Evolutionary conservation across 1,284 basidiomycete genomes (phyloP).

Genomic region (Apiotrichum mycotoxinovorans): DNA sequence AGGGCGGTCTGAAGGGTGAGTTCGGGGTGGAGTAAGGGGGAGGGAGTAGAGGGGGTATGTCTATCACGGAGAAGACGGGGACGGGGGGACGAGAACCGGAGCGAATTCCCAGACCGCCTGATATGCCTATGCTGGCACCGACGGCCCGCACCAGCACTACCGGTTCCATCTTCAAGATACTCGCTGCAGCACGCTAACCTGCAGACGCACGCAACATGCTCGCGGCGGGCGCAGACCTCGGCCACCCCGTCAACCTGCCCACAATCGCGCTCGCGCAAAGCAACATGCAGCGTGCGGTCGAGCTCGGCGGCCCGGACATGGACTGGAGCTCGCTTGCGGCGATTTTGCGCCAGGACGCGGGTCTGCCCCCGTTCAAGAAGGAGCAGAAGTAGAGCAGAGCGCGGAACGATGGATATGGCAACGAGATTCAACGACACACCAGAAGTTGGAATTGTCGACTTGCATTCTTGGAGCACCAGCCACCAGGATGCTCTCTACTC

Average conservation of each 20-base stretch:
- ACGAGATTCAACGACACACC: too few species aligned
- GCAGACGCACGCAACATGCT: constrained; percentile 22
- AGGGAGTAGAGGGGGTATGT: too few species aligned
- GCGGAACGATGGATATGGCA: background rate
- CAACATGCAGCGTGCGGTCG: constrained; percentile 28
- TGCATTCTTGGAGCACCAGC: too few species aligned
- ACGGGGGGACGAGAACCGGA: too few species aligned
- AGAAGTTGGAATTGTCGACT: too few species aligned
- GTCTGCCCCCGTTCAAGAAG: constrained; percentile 22
- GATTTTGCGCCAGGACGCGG: constrained; percentile 24
- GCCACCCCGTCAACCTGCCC: constrained; percentile 26
- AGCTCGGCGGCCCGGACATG: constrained; percentile 24
- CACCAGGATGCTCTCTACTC: too few species aligned
- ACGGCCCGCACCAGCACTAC: too few species aligned
- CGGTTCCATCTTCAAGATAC: too few species aligned
- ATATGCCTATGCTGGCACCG: too few species aligned
- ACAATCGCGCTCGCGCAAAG: constrained; percentile 27
- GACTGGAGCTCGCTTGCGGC: constrained; percentile 30
- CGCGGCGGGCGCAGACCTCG: constrained; percentile 21
- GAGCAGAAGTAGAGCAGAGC: constrained; percentile 5
- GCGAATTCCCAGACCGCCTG: too few species aligned
- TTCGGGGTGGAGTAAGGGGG: background rate
- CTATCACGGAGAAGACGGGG: background rate
- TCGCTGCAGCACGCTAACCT: background rate
- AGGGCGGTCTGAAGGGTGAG: constrained; percentile 40